phyloP scores from a whole-genome alignment of 306 rosid species.

The Prinsepia uniflora region DNA sequence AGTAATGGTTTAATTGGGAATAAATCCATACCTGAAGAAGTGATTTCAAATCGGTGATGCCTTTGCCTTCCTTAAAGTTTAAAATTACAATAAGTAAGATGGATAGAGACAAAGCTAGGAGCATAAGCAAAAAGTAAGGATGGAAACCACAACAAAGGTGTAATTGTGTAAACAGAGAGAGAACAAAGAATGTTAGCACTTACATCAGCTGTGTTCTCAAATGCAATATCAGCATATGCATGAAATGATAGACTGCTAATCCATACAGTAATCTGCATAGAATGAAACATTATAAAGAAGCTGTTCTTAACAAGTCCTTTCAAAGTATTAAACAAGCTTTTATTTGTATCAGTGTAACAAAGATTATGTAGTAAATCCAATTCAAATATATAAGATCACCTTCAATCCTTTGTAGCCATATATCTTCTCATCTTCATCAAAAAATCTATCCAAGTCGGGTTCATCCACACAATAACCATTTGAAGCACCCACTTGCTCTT shows the following conservation, averaged over 20 bases:
- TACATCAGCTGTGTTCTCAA: slow-evolving; percentile 69
- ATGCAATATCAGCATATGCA: slow-evolving; percentile 66
- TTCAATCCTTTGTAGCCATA: slow-evolving; percentile 83
- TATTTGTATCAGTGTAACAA: not conserved
- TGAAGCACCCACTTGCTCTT: slow-evolving; percentile 57
- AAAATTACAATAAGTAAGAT: slow-evolving; percentile 22
- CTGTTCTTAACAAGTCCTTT: not conserved
- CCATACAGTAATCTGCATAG: slow-evolving; percentile 75
- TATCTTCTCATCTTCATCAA: slow-evolving; percentile 73
- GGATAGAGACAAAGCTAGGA: slow-evolving; percentile 10
- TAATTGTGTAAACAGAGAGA: not conserved
- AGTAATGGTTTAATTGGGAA: slow-evolving; percentile 5
- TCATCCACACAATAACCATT: slow-evolving; percentile 49
- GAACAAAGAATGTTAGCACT: slow-evolving; percentile 30
- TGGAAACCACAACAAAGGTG: not conserved
- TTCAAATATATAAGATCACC: slow-evolving; percentile 35
- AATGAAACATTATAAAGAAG: not conserved
- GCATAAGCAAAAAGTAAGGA: not conserved
- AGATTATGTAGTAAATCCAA: not conserved
- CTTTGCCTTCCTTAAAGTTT: slow-evolving; percentile 74
- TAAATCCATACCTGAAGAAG: slow-evolving; percentile 63
- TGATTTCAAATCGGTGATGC: slow-evolving; percentile 71
- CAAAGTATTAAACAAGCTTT: not conserved
- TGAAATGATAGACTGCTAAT: slow-evolving; percentile 73
- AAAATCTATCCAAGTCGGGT: slow-evolving; percentile 62